phyloP scores from a whole-genome alignment of 129 eudicot genomes.

The Tagetes erecta region DNA sequence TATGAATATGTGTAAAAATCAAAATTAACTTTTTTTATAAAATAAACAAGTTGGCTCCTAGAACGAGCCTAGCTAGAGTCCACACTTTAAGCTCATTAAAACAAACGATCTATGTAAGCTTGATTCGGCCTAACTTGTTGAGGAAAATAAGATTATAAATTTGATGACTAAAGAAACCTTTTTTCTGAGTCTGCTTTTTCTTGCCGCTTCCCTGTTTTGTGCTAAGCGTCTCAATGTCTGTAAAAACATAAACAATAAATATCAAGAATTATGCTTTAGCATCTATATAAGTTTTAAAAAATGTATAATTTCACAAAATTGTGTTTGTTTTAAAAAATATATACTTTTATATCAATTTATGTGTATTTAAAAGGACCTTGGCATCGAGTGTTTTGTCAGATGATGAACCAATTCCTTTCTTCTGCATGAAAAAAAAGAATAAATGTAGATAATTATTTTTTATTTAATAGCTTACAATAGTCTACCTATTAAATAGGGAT shows the following conservation, averaged over 20 bases:
- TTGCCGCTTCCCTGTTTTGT: constrained; percentile 99
- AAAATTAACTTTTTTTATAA: too few species aligned
- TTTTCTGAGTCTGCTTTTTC: constrained; percentile 92
- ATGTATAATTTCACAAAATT: neutral
- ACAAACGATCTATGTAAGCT: too few species aligned
- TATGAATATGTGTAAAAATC: too few species aligned
- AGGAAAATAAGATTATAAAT: neutral
- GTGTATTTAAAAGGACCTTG: constrained; percentile 54
- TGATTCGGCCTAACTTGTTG: too few species aligned
- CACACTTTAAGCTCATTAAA: too few species aligned
- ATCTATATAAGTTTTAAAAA: neutral
- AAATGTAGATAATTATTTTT: neutral
- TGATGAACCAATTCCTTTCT: constrained; percentile 65
- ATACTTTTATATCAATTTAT: too few species aligned
- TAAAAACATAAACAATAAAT: neutral
- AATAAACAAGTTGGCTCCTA: too few species aligned
- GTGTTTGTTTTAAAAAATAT: neutral
- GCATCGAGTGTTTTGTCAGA: constrained; percentile 82
- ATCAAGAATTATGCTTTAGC: neutral
- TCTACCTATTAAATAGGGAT: too few species aligned
- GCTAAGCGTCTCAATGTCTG: constrained; percentile 97
- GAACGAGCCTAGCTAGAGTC: too few species aligned
- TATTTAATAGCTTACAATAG: too few species aligned
- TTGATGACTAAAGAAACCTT: constrained; percentile 49
- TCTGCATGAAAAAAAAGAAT: constrained; percentile 48